Conservation (phyloP, 2,329 filamentous ascomycete genomes). For the Aureobasidium sp. region DNA sequence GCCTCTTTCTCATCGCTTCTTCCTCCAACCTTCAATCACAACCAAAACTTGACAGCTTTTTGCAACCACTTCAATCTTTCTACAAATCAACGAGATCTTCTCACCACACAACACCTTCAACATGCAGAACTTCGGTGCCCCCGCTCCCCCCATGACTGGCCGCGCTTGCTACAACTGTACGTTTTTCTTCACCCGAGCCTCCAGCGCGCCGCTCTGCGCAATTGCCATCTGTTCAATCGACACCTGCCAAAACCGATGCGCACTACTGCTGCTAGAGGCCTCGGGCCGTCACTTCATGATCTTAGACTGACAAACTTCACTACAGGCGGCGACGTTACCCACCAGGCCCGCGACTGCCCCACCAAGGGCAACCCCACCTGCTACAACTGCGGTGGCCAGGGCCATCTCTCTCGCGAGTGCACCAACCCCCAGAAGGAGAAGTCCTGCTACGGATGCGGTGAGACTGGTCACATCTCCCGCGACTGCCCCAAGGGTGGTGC, state of each 20-base stretch:
- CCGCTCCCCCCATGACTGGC: conserved; percentile 28
- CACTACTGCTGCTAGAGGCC: neutral
- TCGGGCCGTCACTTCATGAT: neutral
- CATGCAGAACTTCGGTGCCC: conserved; percentile 40
- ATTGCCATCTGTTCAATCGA: conserved; percentile 7
- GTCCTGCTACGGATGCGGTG: conserved; percentile 64
- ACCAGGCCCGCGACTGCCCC: conserved; percentile 44
- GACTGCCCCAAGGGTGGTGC: conserved; percentile 53
- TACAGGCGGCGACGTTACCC: conserved; percentile 40
- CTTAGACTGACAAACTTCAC: conserved; percentile 1
- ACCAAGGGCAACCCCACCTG: conserved; percentile 39
- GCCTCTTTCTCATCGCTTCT: neutral
- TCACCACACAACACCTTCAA: conserved; percentile 12
- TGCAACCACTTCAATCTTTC: neutral
- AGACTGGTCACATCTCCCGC: conserved; percentile 83
- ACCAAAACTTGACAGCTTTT: neutral
- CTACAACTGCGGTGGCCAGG: conserved; percentile 34
- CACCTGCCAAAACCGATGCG: neutral
- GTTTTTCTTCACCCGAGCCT: conserved; percentile 21
- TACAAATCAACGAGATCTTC: neutral
- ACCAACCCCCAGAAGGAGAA: conserved; percentile 81
- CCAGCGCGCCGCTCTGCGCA: neutral
- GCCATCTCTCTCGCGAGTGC: conserved; percentile 69
- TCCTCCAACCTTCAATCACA: neutral
- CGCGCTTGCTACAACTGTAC: conserved; percentile 54